These are phyloP conservation scores for Schizopora paradoxa DNA, from an alignment of 1,284 basidiomycete species.

Conservation along the genomic window DNA sequence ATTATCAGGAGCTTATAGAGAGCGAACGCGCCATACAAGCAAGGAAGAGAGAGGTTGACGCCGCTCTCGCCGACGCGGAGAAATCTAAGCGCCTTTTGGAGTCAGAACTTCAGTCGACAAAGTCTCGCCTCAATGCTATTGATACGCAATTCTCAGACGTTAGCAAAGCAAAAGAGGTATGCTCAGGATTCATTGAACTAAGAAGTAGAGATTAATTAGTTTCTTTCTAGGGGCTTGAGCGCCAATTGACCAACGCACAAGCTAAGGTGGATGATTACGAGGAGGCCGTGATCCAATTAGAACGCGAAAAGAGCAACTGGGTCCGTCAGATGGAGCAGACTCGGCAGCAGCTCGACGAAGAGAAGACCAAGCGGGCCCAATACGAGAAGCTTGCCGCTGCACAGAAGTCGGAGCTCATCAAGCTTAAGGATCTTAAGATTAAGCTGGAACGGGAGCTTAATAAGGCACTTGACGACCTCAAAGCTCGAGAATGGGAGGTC, in stretches of 20 bases:
- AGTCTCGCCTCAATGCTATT: conserved; percentile 66
- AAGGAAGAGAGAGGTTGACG: conserved; percentile 48
- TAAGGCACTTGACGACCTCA: conserved; percentile 74
- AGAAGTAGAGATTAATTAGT: conserved; percentile 7
- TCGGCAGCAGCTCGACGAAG: conserved; percentile 65
- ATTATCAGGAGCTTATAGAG: conserved; percentile 60
- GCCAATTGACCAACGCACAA: conserved; percentile 68
- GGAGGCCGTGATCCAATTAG: conserved; percentile 78
- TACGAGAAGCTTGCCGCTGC: conserved; percentile 63
- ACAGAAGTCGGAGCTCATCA: conserved; percentile 64
- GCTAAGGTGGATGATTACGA: conserved; percentile 82
- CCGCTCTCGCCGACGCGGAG: conserved; percentile 57
- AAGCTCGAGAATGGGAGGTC: conserved; percentile 80
- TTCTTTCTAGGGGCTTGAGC: conserved; percentile 57
- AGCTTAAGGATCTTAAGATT: conserved; percentile 63
- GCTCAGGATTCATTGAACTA: conserved; percentile 20
- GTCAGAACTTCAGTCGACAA: conserved; percentile 68
- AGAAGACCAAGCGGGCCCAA: conserved; percentile 64
- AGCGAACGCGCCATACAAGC: conserved; percentile 49
- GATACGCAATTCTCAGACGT: conserved; percentile 65
- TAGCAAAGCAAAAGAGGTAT: conserved; percentile 67
- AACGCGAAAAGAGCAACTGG: conserved; percentile 75
- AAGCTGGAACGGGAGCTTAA: conserved; percentile 81
- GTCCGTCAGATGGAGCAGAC: conserved; percentile 67
- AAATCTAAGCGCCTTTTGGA: conserved; percentile 67